Percentiles rank a stretch among this genome's conserved stretches.
These are phyloP conservation scores for Herpetomonas tarakana DNA, from an alignment of 208 protist genomes.

Conservation along the genomic window DNA sequence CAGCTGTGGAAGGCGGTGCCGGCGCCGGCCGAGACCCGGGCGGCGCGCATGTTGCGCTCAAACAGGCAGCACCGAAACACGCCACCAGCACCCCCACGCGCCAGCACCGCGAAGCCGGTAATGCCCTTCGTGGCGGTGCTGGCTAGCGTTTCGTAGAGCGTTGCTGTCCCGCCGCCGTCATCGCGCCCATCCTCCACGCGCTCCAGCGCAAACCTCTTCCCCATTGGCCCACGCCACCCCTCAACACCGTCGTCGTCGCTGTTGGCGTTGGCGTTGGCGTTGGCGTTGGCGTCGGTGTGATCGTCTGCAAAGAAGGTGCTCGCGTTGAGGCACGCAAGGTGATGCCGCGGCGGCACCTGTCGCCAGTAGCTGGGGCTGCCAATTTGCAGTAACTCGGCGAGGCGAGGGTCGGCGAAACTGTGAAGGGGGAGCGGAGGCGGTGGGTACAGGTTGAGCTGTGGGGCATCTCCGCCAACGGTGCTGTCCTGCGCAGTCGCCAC, in stretches of 20 bases:
- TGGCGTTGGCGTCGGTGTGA: neutral
- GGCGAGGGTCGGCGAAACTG: neutral
- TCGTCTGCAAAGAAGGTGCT: neutral
- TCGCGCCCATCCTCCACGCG: slow-evolving; percentile 4
- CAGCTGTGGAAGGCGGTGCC: slow-evolving; percentile 15
- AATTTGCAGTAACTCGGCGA: slow-evolving; percentile 15
- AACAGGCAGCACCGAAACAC: slow-evolving; percentile 19
- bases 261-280: neutral
- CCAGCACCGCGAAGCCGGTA: slow-evolving; percentile 21
- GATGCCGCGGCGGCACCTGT: neutral
- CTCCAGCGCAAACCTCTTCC: neutral
- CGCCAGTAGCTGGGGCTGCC: slow-evolving; percentile 36
- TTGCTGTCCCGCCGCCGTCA: neutral
- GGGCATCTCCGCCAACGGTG: neutral
- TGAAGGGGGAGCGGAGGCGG: neutral
- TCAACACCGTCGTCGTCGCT: neutral
- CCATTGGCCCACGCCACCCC: too few relatives aligned
- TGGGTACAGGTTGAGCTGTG: neutral
- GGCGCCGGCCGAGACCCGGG: slow-evolving; percentile 12
- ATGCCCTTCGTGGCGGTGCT: slow-evolving; percentile 16
- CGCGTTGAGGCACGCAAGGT: neutral
- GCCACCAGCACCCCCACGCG: slow-evolving; percentile 13
- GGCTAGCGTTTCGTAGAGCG: slow-evolving; percentile 6
- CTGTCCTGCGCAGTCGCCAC: neutral
- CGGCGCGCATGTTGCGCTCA: slow-evolving; percentile 19